Percentiles rank a stretch among this genome's conserved stretches.
phyloP scores from a whole-genome alignment of 768 basidiomycete genomes.

The Lactarius akahatsu region DNA sequence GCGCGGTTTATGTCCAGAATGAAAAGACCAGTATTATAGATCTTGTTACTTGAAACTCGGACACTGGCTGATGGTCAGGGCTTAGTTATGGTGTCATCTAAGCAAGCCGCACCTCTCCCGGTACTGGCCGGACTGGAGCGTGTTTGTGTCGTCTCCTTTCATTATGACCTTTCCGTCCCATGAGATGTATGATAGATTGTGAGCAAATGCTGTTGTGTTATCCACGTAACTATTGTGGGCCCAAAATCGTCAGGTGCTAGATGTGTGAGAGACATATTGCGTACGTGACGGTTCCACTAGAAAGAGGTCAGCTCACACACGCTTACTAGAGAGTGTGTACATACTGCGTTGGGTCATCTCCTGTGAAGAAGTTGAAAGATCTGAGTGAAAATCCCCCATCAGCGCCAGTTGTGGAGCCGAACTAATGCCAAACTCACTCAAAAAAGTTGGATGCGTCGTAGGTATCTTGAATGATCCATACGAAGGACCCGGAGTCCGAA shows the following conservation, averaged over 20 bases:
- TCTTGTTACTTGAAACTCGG: slow-evolving; percentile 63
- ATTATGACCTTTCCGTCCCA: slow-evolving; percentile 64
- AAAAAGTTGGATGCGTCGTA: slow-evolving; percentile 29
- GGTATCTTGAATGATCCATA: slow-evolving; percentile 29
- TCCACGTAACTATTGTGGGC: slow-evolving; percentile 57
- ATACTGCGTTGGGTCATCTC: slow-evolving; percentile 24
- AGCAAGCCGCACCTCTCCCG: slow-evolving; percentile 53
- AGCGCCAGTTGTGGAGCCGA: neutral
- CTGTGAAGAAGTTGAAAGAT: slow-evolving; percentile 21
- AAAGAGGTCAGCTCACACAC: slow-evolving; percentile 15
- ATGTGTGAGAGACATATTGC: slow-evolving; percentile 30
- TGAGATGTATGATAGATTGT: slow-evolving; percentile 56
- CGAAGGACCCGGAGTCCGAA: slow-evolving; percentile 1
- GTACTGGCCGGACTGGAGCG: slow-evolving; percentile 50
- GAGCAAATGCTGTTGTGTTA: slow-evolving; percentile 48
- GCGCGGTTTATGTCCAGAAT: slow-evolving; percentile 81
- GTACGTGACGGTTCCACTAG: slow-evolving; percentile 70
- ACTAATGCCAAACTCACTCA: slow-evolving; percentile 18
- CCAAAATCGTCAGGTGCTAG: neutral
- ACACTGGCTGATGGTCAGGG: slow-evolving; percentile 48
- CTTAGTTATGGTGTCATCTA: neutral
- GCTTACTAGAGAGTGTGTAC: slow-evolving; percentile 21
- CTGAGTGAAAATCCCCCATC: slow-evolving; percentile 15
- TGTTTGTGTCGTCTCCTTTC: slow-evolving; percentile 70
- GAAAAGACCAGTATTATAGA: slow-evolving; percentile 77